These are phyloP conservation scores for Microdochium trichocladiopsis DNA, from an alignment of 2,329 filamentous ascomycete species.

Conservation along the genomic window DNA sequence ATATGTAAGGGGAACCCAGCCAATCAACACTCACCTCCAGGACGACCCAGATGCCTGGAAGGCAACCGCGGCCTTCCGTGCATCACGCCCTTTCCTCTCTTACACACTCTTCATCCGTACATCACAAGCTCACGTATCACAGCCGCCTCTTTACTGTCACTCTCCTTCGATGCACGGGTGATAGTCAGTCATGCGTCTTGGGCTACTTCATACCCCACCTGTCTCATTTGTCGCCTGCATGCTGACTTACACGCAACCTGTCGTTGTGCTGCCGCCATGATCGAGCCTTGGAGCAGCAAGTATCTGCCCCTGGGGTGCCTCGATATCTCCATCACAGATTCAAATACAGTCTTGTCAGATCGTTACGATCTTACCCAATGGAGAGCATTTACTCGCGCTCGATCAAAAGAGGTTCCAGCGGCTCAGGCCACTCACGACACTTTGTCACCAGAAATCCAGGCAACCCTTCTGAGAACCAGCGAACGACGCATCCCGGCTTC, in stretches of 20 bases:
- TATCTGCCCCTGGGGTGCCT: neutral
- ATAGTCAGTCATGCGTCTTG: too few relatives aligned
- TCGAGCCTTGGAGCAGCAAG: too few relatives aligned
- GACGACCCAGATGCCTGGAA: neutral
- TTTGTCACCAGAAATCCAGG: slow-evolving; percentile 15
- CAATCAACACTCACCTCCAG: neutral
- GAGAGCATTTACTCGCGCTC: neutral
- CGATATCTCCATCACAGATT: slow-evolving; percentile 4
- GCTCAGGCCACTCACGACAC: neutral
- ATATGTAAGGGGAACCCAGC: too few relatives aligned
- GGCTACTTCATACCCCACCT: too few relatives aligned
- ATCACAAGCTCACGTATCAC: too few relatives aligned
- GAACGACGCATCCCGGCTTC: slow-evolving; percentile 13
- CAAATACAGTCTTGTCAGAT: too few relatives aligned
- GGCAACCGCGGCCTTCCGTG: neutral
- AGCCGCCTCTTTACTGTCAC: too few relatives aligned
- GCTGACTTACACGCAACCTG: too few relatives aligned
- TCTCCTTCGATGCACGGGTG: too few relatives aligned
- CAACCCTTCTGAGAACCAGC: slow-evolving; percentile 16
- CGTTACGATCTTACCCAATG: neutral
- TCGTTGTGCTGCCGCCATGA: too few relatives aligned
- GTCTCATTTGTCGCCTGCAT: too few relatives aligned
- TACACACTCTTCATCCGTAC: too few relatives aligned
- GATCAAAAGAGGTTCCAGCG: neutral
- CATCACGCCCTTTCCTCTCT: neutral